Evolutionary conservation across 805 yeast genomes (phyloP).

Genomic region (Jamesozyma spencerorum): DNA sequence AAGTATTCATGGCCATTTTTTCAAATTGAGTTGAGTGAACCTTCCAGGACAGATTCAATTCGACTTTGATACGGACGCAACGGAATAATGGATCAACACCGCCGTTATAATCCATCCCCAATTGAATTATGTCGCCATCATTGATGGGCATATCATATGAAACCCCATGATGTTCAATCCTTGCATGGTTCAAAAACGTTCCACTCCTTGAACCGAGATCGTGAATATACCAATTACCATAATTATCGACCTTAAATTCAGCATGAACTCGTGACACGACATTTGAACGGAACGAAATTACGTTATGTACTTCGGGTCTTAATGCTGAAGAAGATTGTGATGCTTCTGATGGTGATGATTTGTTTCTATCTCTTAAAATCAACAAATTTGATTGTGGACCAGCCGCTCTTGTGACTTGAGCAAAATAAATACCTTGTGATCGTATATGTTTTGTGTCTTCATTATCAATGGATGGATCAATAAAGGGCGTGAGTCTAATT

Average conservation of each 20-base stretch:
- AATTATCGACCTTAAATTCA: slow-evolving; percentile 59
- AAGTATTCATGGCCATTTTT: slow-evolving; percentile 69
- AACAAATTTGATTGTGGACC: slow-evolving; percentile 52
- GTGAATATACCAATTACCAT: slow-evolving; percentile 75
- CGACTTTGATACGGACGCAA: slow-evolving; percentile 84
- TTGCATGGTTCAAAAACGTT: slow-evolving; percentile 79
- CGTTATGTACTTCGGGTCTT: too few relatives aligned
- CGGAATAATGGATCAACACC: slow-evolving; percentile 85
- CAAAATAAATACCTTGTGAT: slow-evolving; percentile 70
- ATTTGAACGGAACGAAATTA: slow-evolving; percentile 75
- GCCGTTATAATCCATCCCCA: slow-evolving; percentile 92
- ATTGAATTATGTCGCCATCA: slow-evolving; percentile 83
- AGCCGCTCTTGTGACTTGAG: slow-evolving; percentile 75
- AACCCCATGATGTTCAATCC: slow-evolving; percentile 25
- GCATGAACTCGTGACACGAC: slow-evolving; percentile 93
- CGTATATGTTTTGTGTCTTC: neutral
- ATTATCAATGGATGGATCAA: slow-evolving; percentile 52
- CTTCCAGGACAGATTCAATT: slow-evolving; percentile 82
- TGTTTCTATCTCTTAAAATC: slow-evolving; percentile 25
- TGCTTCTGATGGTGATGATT: too few relatives aligned
- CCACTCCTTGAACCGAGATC: slow-evolving; percentile 89
- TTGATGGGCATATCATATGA: slow-evolving; percentile 53
- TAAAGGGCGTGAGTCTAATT: slow-evolving; percentile 71
- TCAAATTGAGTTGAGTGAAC: slow-evolving; percentile 66
- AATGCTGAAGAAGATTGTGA: too few relatives aligned